Evolutionary conservation across 371 early-diverging fungal species (phyloP).

Genomic region (Mucor sp.): DNA sequence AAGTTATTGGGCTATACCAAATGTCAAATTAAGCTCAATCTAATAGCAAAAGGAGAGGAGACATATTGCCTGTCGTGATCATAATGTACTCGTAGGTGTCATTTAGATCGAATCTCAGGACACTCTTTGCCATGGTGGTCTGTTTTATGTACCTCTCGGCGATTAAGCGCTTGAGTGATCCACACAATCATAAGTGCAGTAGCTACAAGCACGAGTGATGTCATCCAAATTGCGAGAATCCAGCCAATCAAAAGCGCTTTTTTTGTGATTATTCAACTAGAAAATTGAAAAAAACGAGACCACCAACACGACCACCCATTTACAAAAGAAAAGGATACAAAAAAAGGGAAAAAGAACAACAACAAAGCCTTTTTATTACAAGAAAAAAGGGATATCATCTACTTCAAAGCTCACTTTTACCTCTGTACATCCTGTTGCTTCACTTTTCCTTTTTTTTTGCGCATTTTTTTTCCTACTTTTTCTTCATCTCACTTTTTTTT

Average conservation of each 20-base stretch:
- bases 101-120: no score
- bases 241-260: neutral
- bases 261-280: neutral
- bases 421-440: neutral
- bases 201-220: neutral
- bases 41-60: no score
- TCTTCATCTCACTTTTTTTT: neutral
- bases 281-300: neutral
- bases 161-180: no score
- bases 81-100: no score
- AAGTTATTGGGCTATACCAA: no score
- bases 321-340: neutral
- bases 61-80: no score
- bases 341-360: slow-evolving; percentile 1
- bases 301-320: slow-evolving; percentile 1
- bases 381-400: neutral
- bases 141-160: no score
- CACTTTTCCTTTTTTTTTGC: neutral
- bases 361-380: neutral
- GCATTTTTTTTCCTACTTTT: slow-evolving; percentile 1
- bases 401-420: neutral
- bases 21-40: no score
- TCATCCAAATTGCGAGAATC: neutral
- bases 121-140: no score
- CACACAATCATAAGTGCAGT: neutral